Percentiles rank a stretch among this genome's conserved stretches.
These are phyloP conservation scores for Moesziomyces antarcticus DNA, from an alignment of 1,284 basidiomycete species.

Conservation along the genomic window DNA sequence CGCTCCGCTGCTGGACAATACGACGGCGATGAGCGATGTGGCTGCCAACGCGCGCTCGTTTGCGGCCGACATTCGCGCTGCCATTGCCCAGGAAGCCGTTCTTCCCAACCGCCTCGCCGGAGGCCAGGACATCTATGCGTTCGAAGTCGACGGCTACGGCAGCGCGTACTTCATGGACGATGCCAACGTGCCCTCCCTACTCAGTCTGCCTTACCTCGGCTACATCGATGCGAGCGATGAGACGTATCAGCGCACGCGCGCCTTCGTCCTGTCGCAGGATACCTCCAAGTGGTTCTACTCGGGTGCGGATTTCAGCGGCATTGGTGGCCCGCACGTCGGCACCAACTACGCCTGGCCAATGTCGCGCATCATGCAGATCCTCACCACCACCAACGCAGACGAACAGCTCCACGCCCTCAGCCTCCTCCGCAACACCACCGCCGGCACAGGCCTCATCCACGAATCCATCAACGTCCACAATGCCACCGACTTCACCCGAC, in stretches of 20 bases:
- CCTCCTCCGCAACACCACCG: constrained; percentile 51
- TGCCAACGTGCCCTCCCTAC: constrained; percentile 58
- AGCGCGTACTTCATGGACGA: constrained; percentile 56
- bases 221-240: constrained; percentile 31
- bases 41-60: constrained; percentile 21
- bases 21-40: constrained; percentile 22
- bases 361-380: constrained; percentile 48
- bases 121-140: constrained; percentile 50
- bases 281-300: constrained; percentile 58
- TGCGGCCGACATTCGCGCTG: constrained; percentile 30
- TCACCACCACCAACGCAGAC: constrained; percentile 46
- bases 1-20: constrained; percentile 10
- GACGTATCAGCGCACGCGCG: constrained; percentile 51
- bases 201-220: constrained; percentile 58
- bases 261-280: constrained; percentile 29
- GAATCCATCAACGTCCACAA: constrained; percentile 55
- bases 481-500: constrained; percentile 49
- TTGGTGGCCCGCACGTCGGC: constrained; percentile 59
- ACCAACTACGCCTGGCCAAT: constrained; percentile 60
- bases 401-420: constrained; percentile 46
- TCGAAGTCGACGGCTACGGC: constrained; percentile 61
- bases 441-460: constrained; percentile 58
- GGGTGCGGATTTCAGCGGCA: constrained; percentile 40
- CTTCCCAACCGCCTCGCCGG: constrained; percentile 15
- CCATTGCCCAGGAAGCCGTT: constrained; percentile 34